Base-by-base conservation (phyloP, 768 basidiomycete genomes). In the Pholiota microspora region DNA sequence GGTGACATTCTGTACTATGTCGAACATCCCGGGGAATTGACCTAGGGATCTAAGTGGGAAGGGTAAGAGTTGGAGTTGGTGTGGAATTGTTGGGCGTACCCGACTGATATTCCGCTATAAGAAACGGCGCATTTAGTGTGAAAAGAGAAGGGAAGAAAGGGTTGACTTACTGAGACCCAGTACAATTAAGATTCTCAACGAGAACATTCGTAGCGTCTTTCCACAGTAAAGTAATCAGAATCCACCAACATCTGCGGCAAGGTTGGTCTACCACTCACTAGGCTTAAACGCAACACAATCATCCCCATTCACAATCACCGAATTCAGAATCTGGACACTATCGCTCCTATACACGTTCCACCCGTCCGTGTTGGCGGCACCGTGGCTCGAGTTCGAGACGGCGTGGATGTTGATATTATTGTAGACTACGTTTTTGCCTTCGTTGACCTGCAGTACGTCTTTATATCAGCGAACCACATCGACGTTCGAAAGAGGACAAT, bases 1-100 rank as follows among this genome's bases (percentile, higher is more conserved):
- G n/a, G n/a, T n/a, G n/a, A 86, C 78, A 65, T 87, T 84, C 56
- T 81, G 74, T 16, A 84, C 84, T 44, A 86, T 82, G 64, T 86
- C 84, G 52, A 74, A 82, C 40, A 75, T 61, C 8, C 74, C 76
- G 49, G 76, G 59, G 57, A 75, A 82, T 64, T 82, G 80, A 1
- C 84, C 85, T 4, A 87, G 70, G 3, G 83, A 84, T 1, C 84
- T 83, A 52, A n/a, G 13, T 64, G 52, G 8, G 8, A 13, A 8
- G 2, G 12, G 29, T 6, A 31, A 40, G 0, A 8, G n/a, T n/a
- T n/a, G n/a, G n/a, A n/a, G n/a, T n/a, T n/a, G n/a, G n/a, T n/a
- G n/a, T n/a, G n/a, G n/a, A n/a, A n/a, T n/a, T n/a, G n/a, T n/a
- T 0, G 8, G 8, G 48, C 68, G n/a, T 31, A 75, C 70, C 76